Conservation (phyloP, 176 grass and related monocot species). For the Thalia dealbata region DNA sequence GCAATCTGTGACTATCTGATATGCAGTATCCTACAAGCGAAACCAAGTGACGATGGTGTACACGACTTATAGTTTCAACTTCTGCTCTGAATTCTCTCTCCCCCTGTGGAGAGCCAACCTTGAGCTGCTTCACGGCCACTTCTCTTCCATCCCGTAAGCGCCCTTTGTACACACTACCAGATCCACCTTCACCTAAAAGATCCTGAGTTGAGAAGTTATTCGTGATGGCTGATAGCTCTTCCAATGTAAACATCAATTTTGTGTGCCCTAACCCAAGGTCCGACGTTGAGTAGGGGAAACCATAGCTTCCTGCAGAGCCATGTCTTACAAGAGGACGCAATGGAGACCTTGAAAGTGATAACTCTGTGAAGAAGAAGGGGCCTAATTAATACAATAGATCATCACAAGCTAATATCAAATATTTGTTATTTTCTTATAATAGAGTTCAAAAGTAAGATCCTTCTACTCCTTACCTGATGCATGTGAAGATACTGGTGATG, state of each 20-base stretch:
- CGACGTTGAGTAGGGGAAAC: slow-evolving; percentile 43
- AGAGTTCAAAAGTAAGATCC: background rate
- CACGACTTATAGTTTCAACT: slow-evolving; percentile 73
- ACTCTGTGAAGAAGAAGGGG: background rate
- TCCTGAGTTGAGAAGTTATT: slow-evolving; percentile 48
- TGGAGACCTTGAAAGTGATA: slow-evolving; percentile 35
- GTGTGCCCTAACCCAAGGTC: slow-evolving; percentile 54
- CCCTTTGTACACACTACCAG: slow-evolving; percentile 59
- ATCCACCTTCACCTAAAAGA: slow-evolving; percentile 75
- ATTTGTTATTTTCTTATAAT: background rate
- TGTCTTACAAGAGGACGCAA: slow-evolving; percentile 45
- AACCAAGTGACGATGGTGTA: slow-evolving; percentile 78
- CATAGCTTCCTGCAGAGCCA: slow-evolving; percentile 42
- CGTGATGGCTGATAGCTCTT: slow-evolving; percentile 58
- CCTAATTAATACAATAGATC: background rate
- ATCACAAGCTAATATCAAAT: background rate
- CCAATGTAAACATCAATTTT: slow-evolving; percentile 57
- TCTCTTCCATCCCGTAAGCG: slow-evolving; percentile 50
- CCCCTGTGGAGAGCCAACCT: slow-evolving; percentile 47
- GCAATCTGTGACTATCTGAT: slow-evolving; percentile 40
- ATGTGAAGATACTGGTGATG: slow-evolving; percentile 32
- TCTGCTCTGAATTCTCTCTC: slow-evolving; percentile 73
- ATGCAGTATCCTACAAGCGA: slow-evolving; percentile 68
- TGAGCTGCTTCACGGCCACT: slow-evolving; percentile 72
- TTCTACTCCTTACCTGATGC: slow-evolving; percentile 33